Base-by-base conservation (phyloP, 23 red algal genomes). In the Pyropia yezoensis region DNA sequence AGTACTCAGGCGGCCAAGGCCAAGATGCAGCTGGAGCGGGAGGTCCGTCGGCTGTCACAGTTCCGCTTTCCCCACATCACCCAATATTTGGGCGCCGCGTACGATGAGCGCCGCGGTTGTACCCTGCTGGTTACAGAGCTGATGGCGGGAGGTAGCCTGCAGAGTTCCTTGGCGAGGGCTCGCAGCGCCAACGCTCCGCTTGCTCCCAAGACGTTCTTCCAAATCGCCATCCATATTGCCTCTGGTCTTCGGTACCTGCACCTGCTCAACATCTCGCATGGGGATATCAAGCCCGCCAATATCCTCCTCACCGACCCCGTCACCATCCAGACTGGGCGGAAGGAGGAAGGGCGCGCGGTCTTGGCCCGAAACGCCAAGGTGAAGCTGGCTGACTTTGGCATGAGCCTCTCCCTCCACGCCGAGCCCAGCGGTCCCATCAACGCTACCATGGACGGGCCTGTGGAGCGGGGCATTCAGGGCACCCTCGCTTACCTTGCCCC, bases 401-500 rank as follows among this genome's bases (percentile, higher is more conserved):
- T 88, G 5, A 77, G 70, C 16, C 76, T 77, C 52, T 33, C 65
- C 23, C 65, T 88, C 8, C 63, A 71, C 18, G 65, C 63, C 20
- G 70, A 65, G 9, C 26, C 25, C 18, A 50, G 63, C 27, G 49
- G 57, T 1, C 18, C 49, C 26, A 19, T 75, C 24, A 66, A 50
- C 22, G 53, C 65, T 2, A 71, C 83, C 4, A 65, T 66, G 14
- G 69, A 74, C 24, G 69, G 69, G 7, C 69, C 80, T 18, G 60
- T 61, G 47, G 39, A 47, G 39, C 39, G 39, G 39, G 39, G 39
- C 9, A 25, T 70, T 51, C 63, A 59, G 33, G 91, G 91, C 52
- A 96, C 91, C 15, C 78, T 67, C 21, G 63, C 80, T 63, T 96
- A 96, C 73, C 83, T 96, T 63, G 79, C 91, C 17, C 91, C 91